Conservation (phyloP, 169 alveolate species). For the Neospora caninum region DNA sequence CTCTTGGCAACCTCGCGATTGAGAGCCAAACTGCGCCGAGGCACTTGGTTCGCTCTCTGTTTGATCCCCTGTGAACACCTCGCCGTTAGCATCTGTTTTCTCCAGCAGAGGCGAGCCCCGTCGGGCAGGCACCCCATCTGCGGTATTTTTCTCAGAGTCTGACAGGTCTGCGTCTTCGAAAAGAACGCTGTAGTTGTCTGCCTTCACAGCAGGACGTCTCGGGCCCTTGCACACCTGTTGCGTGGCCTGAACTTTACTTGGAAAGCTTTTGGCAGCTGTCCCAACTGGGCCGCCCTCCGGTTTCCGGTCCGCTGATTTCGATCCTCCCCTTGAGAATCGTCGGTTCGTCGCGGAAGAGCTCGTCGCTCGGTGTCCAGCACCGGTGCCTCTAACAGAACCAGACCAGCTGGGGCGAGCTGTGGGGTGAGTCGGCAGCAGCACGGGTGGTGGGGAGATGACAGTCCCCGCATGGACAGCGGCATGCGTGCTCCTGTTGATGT, state of each 20-base stretch:
- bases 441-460: too few species aligned
- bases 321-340: neutral
- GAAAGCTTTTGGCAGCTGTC: neutral
- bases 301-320: neutral
- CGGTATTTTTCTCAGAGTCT: neutral
- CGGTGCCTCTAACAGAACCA: too few species aligned
- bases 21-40: too few species aligned
- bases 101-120: too few species aligned
- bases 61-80: too few species aligned
- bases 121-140: too few species aligned
- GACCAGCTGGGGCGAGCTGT: too few species aligned
- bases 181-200: neutral
- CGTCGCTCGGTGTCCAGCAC: neutral
- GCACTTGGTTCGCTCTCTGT: too few species aligned
- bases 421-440: too few species aligned
- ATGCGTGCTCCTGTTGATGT: neutral
- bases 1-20: too few species aligned
- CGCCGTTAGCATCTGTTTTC: too few species aligned
- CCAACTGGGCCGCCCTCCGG: neutral
- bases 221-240: neutral
- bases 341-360: neutral
- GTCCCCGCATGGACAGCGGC: too few species aligned
- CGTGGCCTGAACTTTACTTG: neutral
- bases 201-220: neutral
- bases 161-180: neutral